Percentiles rank a stretch among this genome's conserved stretches.
Evolutionary conservation across 257 asterid genomes (phyloP).

Genomic region (Primulina eburnea): DNA sequence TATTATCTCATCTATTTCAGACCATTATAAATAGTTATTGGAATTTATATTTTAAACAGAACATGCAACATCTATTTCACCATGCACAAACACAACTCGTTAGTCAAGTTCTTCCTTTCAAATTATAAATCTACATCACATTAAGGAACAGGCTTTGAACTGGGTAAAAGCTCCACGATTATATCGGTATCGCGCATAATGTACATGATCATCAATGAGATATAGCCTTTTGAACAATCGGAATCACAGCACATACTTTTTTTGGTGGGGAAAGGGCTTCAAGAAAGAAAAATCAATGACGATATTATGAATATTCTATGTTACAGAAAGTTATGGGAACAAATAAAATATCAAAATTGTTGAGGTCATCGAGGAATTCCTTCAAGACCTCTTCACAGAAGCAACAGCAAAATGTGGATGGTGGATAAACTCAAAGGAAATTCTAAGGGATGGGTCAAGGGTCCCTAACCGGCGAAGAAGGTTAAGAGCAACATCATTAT

Average conservation of each 20-base stretch:
- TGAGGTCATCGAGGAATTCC: constrained; percentile 24
- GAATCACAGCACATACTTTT: constrained; percentile 17
- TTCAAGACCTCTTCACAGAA: constrained; percentile 87
- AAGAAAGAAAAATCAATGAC: constrained; percentile 4
- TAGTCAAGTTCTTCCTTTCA: too few relatives aligned
- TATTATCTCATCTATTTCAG: too few relatives aligned
- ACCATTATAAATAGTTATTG: too few relatives aligned
- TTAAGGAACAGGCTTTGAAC: too few relatives aligned
- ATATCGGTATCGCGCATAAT: not conserved
- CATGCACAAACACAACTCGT: not conserved
- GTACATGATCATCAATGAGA: constrained; percentile 12
- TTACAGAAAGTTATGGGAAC: constrained; percentile 20
- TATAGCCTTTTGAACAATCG: not conserved
- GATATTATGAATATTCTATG: constrained; percentile 18
- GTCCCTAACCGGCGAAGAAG: constrained; percentile 72
- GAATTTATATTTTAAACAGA: not conserved
- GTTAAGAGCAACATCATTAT: constrained; percentile 71
- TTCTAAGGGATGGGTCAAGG: constrained; percentile 74
- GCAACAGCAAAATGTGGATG: constrained; percentile 92
- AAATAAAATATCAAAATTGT: constrained; percentile 40
- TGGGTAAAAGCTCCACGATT: too few relatives aligned
- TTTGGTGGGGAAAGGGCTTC: not conserved
- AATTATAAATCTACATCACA: too few relatives aligned
- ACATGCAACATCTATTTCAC: not conserved
- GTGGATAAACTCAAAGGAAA: constrained; percentile 72